Percentiles rank a stretch among this genome's conserved stretches.
Conservation (phyloP, 2,329 filamentous ascomycete genomes). For the Alternaria sp. region DNA sequence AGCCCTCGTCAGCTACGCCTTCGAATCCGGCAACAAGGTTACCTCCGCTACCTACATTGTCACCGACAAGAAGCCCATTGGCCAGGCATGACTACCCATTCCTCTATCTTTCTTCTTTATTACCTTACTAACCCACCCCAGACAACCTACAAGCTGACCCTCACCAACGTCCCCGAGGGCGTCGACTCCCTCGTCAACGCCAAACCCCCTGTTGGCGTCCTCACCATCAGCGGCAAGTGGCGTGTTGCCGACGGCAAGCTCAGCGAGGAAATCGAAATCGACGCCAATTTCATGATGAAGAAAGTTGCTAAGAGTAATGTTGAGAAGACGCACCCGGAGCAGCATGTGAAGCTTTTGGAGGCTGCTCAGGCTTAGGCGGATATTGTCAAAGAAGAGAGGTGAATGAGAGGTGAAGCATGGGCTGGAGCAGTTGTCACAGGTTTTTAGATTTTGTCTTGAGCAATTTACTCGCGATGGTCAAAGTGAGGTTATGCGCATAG, state of each 20-base stretch:
- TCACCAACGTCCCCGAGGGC: conserved; percentile 48
- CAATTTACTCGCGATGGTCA: not conserved
- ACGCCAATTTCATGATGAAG: conserved; percentile 55
- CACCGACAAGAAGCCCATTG: conserved; percentile 53
- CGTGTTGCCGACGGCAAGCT: conserved; percentile 45
- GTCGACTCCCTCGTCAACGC: conserved; percentile 53
- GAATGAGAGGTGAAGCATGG: not conserved
- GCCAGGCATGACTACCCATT: conserved; percentile 36
- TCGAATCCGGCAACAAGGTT: conserved; percentile 45
- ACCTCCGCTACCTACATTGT: conserved; percentile 47
- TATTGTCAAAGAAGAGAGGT: not conserved
- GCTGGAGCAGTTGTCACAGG: not conserved
- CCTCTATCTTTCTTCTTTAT: not conserved
- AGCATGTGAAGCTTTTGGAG: conserved; percentile 49
- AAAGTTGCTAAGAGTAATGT: conserved; percentile 54
- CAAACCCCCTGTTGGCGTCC: conserved; percentile 51
- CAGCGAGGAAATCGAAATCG: conserved; percentile 53
- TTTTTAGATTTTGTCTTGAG: not conserved
- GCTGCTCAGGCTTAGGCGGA: conserved; percentile 35
- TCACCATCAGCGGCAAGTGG: conserved; percentile 53
- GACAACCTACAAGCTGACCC: conserved; percentile 54
- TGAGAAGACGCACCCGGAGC: conserved; percentile 53
- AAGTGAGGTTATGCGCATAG: not conserved
- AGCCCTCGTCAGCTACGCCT: conserved; percentile 45
- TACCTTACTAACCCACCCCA: conserved; percentile 15